Conservation (phyloP, 805 yeast genomes). For the Blastobotrys chiropterorum region DNA sequence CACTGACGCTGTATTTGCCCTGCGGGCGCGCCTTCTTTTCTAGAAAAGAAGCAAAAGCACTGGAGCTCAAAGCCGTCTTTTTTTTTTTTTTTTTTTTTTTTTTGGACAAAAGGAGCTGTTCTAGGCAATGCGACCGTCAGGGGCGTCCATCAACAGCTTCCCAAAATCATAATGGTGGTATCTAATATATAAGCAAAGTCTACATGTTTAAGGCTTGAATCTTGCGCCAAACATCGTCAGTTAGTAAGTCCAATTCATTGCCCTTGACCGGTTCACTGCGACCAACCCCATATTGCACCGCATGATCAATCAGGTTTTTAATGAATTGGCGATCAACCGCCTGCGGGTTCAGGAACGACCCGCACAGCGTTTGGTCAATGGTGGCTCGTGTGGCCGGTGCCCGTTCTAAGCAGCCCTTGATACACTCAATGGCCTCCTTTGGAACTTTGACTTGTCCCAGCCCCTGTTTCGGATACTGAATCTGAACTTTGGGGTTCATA, state of each 20-base stretch:
- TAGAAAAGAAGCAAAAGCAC: too few species aligned
- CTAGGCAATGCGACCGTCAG: too few species aligned
- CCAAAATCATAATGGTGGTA: too few species aligned
- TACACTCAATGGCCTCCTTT: slow-evolving; percentile 58
- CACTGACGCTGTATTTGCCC: too few species aligned
- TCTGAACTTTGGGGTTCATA: slow-evolving; percentile 73
- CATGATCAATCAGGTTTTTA: slow-evolving; percentile 65
- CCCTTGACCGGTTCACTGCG: slow-evolving; percentile 36
- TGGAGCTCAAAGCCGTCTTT: too few species aligned
- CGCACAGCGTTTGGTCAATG: slow-evolving; percentile 52
- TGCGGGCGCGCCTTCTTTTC: too few species aligned
- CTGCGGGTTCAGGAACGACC: slow-evolving; percentile 70
- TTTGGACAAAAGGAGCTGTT: too few species aligned
- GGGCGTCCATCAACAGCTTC: too few species aligned
- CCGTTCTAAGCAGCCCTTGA: slow-evolving; percentile 63
- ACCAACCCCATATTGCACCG: slow-evolving; percentile 65
- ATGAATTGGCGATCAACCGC: slow-evolving; percentile 62
- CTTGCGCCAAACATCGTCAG: slow-evolving; percentile 55
- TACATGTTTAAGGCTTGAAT: slow-evolving; percentile 23
- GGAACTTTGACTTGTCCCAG: slow-evolving; percentile 62
- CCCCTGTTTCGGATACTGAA: slow-evolving; percentile 58
- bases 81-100: too few species aligned
- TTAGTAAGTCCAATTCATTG: slow-evolving; percentile 42
- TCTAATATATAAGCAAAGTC: background rate
- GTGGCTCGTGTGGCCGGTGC: slow-evolving; percentile 66